Conservation (phyloP, 352 stramenopile species). For the Phytophthora kernoviae region DNA sequence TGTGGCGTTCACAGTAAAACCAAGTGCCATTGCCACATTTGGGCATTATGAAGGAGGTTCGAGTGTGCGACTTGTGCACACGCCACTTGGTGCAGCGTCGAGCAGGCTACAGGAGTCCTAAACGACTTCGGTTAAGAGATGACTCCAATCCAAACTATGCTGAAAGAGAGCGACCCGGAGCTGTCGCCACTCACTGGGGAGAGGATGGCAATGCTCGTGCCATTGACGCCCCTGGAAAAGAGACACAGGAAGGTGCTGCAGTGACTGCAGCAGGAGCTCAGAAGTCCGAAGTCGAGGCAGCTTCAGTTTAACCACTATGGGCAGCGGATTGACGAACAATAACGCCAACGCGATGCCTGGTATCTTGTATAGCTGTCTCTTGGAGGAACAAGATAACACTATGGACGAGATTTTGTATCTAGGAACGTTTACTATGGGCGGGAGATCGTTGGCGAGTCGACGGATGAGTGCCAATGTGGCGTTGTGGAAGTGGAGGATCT, state of each 20-base stretch:
- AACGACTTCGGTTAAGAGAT: constrained; percentile 19
- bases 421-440: constrained; percentile 79
- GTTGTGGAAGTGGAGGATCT: constrained; percentile 80
- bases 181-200: constrained; percentile 33
- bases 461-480: constrained; percentile 76
- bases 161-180: constrained; percentile 39
- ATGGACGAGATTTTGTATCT: constrained; percentile 81
- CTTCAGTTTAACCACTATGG: constrained; percentile 35
- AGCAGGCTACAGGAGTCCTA: constrained; percentile 64
- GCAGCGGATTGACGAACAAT: constrained; percentile 19
- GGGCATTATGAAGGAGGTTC: constrained; percentile 76
- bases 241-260: constrained; percentile 11
- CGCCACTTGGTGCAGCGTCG: constrained; percentile 70
- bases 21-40: constrained; percentile 75
- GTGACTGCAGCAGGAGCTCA: constrained; percentile 1
- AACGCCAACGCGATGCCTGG: constrained; percentile 43
- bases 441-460: constrained; percentile 68
- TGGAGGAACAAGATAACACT: constrained; percentile 81
- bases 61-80: constrained; percentile 76
- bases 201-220: constrained; percentile 12
- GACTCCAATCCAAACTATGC: constrained; percentile 24
- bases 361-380: constrained; percentile 72
- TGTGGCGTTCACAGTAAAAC: constrained; percentile 82
- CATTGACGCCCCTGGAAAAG: constrained; percentile 17
- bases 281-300: constrained; percentile 24